Evolutionary conservation across 2,329 filamentous ascomycete genomes (phyloP), one percentile per base, ranked within the genome.

Genomic region (Chaetomium olivaceum): DNA sequence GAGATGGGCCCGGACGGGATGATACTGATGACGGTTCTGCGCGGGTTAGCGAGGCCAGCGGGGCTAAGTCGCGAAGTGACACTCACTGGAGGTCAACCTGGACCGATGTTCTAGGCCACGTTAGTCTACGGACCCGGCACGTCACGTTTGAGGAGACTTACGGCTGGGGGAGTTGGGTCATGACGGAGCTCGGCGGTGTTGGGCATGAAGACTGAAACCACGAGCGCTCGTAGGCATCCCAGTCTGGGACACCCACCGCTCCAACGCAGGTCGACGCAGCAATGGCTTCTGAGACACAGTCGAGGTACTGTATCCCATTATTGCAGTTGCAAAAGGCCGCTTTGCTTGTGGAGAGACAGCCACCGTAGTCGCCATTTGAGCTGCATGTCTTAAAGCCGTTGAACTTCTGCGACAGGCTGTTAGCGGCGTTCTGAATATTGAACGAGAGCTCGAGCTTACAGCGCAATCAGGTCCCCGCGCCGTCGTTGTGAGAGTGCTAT

Each of bases 301-400:
- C 66, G 3, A 71, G 61, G 43, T 71, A 70, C 31, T 66, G 58
- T 8, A 70, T 12, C 6, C 70, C 68, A 19, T 65, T 39, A 50
- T 66, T 65, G 66, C 68, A 70, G 59, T 63, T 67, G 55, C 70
- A 71, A 21, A 48, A 55, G 4, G 46, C 46, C 7, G 61, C 58
- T 19, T 61, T 55, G 2, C 58, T 58, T 31, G 31, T 61, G 6
- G 59, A 48, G 7, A 71, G 43, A 57, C 70, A 71, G 33, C 50
- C 52, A 4, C 66, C 68, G 43, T 67, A 71, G 19, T 63, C 62
- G 25, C 70, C 70, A 1, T 27, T 52, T 1, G 61, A 61, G 46
- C 68, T 71, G 59, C 70, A 71, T 25, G 64, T 66, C 5, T 67
- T 25, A 58, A 70, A 70, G 12, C 62, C 70, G 56, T 67, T 60